Conservation (phyloP, 2,329 filamentous ascomycete genomes). For the Sphaerostilbella broomeana region DNA sequence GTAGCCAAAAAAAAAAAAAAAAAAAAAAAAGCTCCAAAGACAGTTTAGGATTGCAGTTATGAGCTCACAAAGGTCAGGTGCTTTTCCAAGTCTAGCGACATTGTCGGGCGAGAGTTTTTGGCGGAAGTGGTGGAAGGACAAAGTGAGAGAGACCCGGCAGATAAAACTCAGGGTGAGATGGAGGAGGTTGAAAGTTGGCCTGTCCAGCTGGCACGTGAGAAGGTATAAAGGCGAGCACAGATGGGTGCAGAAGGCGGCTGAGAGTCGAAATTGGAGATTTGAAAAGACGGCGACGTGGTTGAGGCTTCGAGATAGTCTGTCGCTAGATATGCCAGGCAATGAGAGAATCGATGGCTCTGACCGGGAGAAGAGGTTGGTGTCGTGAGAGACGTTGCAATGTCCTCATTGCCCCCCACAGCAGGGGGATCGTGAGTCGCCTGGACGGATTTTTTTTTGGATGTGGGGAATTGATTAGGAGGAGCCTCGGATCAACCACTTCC, state of each 20-base stretch:
- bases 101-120: constrained; percentile 23
- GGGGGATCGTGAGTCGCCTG: constrained; percentile 3
- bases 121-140: constrained; percentile 3
- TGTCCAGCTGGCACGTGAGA: constrained; percentile 11
- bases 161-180: constrained; percentile 1
- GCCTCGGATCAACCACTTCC: constrained; percentile 10
- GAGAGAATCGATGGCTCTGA: background rate
- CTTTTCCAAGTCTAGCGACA: constrained; percentile 72
- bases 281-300: constrained; percentile 1
- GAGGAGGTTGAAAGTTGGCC: constrained; percentile 6
- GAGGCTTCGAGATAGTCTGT: background rate
- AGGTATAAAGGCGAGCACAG: background rate
- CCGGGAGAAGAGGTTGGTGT: constrained; percentile 4
- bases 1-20: background rate
- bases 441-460: background rate
- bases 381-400: constrained; percentile 6
- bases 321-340: background rate
- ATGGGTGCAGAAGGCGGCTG: background rate
- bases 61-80: constrained; percentile 71
- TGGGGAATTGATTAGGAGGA: constrained; percentile 10
- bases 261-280: background rate
- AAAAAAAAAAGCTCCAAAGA: background rate
- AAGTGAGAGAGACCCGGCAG: background rate
- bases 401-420: constrained; percentile 7
- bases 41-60: constrained; percentile 1